Base-by-base conservation (phyloP, 441 rosid species). In the Jatropha multifida region DNA sequence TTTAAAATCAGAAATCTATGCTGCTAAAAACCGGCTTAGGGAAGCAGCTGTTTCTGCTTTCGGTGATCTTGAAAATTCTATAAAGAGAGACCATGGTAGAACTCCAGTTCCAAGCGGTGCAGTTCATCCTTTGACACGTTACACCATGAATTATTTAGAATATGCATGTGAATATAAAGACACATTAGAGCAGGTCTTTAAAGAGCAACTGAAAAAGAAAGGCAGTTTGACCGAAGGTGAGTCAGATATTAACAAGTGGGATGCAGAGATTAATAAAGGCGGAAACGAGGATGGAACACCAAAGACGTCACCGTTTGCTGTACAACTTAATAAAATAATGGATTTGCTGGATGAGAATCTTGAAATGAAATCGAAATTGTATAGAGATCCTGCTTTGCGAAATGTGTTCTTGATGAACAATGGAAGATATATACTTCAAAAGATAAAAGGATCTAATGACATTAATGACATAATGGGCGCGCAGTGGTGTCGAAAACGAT, bases 371-470 rank as follows among this genome's bases (percentile, higher is more conserved):
- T 85, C 98, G 1, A 89, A 86, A 81, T 83, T 87, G 37, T 92
- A 94, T 80, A 88, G 72, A 52, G 96, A 94, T 77, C 42, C 86
- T 8, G 74, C 97, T 0, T 73, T 94, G 70, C n/a, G 81, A 18
- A 58, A 82, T 78, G 88, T 96, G 11, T 96, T 96, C 86, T 83
- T 90, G 90, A 96, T 96, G 99, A 96, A 93, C 86, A 96, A 96
- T 12, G 99, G 98, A 12, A 86, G 95, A 44, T 96, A 92, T 82
- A 92, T 93, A 44, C 79, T 93, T 76, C 94, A 96, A 77, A 92
- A 93, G 85, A 87, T 92, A 83, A 90, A 89, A 82, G 86, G 88
- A 9, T 87, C 97, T 0, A 61, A 81, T 0, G 95, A 89, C 88
- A 86, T 92, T 58, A 85, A 86, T 41, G 82, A 82, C 48, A 81